A percentile compares a stretch with the other conserved stretches of the same genome.
These are phyloP conservation scores for Rubroboletus pulcherrimus DNA, from an alignment of 768 basidiomycete species.

Conservation along the genomic window DNA sequence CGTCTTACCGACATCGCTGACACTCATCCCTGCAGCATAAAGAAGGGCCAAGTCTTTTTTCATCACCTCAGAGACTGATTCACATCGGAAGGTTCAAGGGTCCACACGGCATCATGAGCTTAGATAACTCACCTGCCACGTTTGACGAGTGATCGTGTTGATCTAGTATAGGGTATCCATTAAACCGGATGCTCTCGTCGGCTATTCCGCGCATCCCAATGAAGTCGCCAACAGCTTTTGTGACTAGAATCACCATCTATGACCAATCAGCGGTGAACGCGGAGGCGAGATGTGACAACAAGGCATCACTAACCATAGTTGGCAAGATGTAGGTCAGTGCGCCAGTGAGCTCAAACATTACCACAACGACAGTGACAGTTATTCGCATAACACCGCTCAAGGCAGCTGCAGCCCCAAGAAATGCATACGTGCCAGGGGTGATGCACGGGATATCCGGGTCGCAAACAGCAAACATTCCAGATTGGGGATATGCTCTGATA, in stretches of 20 bases:
- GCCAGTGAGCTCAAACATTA: constrained; percentile 99
- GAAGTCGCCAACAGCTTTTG: constrained; percentile 95
- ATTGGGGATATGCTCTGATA: constrained; percentile 70
- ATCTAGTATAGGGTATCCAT: constrained; percentile 95
- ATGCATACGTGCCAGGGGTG: constrained; percentile 97
- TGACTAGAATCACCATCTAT: constrained; percentile 93
- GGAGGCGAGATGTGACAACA: constrained; percentile 3
- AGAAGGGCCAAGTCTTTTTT: constrained; percentile 72
- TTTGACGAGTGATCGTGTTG: constrained; percentile 93
- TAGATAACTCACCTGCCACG: constrained; percentile 65
- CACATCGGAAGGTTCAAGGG: constrained; percentile 1
- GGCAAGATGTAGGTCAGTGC: constrained; percentile 96
- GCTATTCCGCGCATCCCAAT: constrained; percentile 93
- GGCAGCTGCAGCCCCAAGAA: constrained; percentile 94
- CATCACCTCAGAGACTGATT: constrained; percentile 86
- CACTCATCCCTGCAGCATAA: constrained; percentile 67
- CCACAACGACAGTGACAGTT: constrained; percentile 96
- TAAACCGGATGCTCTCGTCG: constrained; percentile 95
- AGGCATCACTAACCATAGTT: constrained; percentile 71
- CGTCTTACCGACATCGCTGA: constrained; percentile 73
- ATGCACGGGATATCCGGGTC: constrained; percentile 93
- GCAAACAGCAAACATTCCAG: constrained; percentile 88
- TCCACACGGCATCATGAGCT: constrained; percentile 1
- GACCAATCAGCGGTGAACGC: constrained; percentile 11
- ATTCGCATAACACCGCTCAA: constrained; percentile 96